phyloP scores from a whole-genome alignment of 164 flowering plant genomes.

The Nymphaea thermarum region DNA sequence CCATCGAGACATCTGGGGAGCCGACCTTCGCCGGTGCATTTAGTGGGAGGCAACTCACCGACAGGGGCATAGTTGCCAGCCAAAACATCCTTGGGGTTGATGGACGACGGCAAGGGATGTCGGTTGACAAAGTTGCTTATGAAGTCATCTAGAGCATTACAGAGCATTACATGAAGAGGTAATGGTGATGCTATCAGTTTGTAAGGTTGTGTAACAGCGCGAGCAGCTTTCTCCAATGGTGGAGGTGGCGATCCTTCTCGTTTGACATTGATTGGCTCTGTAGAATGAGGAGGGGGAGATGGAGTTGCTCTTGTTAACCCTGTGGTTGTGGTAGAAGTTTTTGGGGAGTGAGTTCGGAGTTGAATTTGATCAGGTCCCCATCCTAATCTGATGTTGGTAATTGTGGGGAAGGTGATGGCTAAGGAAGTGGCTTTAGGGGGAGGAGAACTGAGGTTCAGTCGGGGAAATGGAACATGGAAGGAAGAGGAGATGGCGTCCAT shows the following conservation, averaged over 20 bases:
- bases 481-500: constrained; percentile 12
- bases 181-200: constrained; percentile 11
- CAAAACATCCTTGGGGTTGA: no score
- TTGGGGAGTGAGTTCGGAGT: constrained; percentile 1
- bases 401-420: neutral
- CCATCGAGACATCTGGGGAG: constrained; percentile 61
- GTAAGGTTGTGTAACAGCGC: neutral
- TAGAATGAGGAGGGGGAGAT: neutral
- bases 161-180: constrained; percentile 10
- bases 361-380: neutral
- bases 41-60: no score
- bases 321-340: neutral
- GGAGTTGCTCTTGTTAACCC: neutral
- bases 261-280: neutral
- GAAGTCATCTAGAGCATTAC: constrained; percentile 35
- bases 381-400: neutral
- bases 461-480: neutral
- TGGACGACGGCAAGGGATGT: no score
- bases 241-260: neutral
- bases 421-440: neutral
- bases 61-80: no score
- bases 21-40: constrained; percentile 20
- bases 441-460: neutral
- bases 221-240: neutral
- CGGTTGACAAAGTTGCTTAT: constrained; percentile 64